Evolutionary conservation across 169 alveolate species (phyloP), one percentile per base, ranked within the genome.

Genomic region (Perkinsus olseni): DNA sequence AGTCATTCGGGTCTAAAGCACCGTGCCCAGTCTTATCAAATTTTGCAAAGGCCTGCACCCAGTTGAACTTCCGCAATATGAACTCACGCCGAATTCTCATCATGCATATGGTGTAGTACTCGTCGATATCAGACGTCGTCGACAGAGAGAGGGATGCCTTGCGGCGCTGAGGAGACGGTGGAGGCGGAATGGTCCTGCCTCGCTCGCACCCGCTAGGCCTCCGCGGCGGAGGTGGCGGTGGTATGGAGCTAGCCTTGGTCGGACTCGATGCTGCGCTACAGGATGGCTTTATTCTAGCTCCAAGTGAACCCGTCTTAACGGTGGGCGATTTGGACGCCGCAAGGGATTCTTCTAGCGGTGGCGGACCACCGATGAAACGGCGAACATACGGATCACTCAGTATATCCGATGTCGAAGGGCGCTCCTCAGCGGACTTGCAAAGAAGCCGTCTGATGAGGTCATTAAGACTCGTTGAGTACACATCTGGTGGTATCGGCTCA

Each of bases 371-470:
- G n/a, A 13, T 90, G 48, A 28, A 90, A 1, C 39, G 13, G 45
- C n/a, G 50, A 4, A 90, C 92, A 31, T 36, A 90, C 48, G 92
- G 31, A 38, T 34, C 31, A 11, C n/a, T 21, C n/a, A 36, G 39
- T 38, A 90, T 38, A n/a, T 90, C 92, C 36, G 36, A 36, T 6
- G 48, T 38, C 28, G 36, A 34, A 36, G 92, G 92, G 21, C 92
- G 38, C 39, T 36, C 36, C 91, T 97, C 93, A 93, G 94, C 93
- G 92, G 93, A 45, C 96, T 96, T 91, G 95, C 93, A 48, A 38
- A 93, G 74, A 93, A 97, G 8, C 94, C 97, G 97, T 96, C 97
- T 6, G 39, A 97, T 95, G n/a, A 97, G 90, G 34, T 95, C 92
- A 39, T 95, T 90, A 36, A 97, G 92, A 31, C 97, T 96, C 74